A percentile compares a stretch with the other conserved stretches of the same genome.
phyloP scores from a whole-genome alignment of 768 basidiomycete genomes.

The Rhodosporidiobolus sp. region DNA sequence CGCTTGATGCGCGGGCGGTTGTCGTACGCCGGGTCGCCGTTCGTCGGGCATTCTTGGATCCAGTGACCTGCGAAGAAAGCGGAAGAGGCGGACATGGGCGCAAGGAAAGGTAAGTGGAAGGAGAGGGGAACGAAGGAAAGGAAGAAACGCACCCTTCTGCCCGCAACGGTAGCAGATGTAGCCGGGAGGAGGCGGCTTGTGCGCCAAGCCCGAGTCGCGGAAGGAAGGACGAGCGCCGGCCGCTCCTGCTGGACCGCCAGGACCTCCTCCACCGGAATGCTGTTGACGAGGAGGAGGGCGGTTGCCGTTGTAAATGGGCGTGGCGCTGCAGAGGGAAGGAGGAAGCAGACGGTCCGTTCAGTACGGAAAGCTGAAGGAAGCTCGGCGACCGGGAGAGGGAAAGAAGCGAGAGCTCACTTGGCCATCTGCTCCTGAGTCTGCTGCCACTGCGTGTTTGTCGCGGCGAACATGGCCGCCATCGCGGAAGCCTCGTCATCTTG shows the following conservation, averaged over 20 bases:
- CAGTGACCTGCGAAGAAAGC: slow-evolving; percentile 73
- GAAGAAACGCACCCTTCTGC: slow-evolving; percentile 67
- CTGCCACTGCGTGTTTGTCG: slow-evolving; percentile 92
- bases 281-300: background rate
- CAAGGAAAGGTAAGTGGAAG: slow-evolving; percentile 21
- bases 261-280: slow-evolving; percentile 41
- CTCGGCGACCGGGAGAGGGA: too few species aligned
- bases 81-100: background rate
- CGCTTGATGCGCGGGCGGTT: slow-evolving; percentile 92
- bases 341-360: background rate
- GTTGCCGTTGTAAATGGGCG: slow-evolving; percentile 56
- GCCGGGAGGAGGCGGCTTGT: slow-evolving; percentile 76
- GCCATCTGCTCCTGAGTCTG: slow-evolving; percentile 99
- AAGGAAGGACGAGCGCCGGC: slow-evolving; percentile 54
- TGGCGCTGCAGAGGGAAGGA: slow-evolving; percentile 53
- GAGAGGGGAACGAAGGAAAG: background rate
- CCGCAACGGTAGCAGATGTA: slow-evolving; percentile 99
- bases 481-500: slow-evolving; percentile 85
- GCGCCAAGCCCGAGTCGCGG: slow-evolving; percentile 57
- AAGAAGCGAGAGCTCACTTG: slow-evolving; percentile 65
- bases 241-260: slow-evolving; percentile 57
- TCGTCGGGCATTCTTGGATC: slow-evolving; percentile 99
- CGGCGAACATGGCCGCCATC: slow-evolving; percentile 97
- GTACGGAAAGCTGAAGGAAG: background rate
- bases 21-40: slow-evolving; percentile 91